phyloP scores from a whole-genome alignment of 176 grass and related monocot genomes.

The Rhynchospora tenuis region DNA sequence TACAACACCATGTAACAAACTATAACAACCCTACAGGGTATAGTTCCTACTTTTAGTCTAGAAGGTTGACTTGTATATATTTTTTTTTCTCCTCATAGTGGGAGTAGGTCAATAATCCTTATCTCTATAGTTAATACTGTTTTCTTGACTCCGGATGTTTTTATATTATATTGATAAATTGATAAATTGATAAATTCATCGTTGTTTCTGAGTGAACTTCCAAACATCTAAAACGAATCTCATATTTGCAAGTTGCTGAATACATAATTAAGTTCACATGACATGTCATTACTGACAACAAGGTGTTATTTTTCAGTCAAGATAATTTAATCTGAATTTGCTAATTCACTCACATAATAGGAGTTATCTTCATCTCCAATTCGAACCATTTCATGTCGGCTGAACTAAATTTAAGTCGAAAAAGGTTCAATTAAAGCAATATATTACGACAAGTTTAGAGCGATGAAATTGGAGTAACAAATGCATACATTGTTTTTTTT shows the following conservation, averaged over 20 bases:
- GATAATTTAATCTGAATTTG: no score
- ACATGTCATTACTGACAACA: not conserved
- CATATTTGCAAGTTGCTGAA: not conserved
- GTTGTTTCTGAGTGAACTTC: not conserved
- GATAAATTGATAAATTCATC: not conserved
- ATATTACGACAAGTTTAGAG: no score
- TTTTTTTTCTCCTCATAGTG: not conserved
- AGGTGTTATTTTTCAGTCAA: not conserved
- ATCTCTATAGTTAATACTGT: not conserved
- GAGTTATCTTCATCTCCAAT: no score
- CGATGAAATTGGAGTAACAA: no score
- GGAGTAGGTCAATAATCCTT: not conserved
- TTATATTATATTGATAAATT: not conserved
- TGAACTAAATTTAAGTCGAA: no score
- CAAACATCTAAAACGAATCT: not conserved
- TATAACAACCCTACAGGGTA: not conserved
- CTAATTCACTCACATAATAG: no score
- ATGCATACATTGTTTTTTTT: no score
- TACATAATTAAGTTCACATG: not conserved
- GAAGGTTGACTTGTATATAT: slow-evolving; percentile 5
- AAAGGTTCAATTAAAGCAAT: no score
- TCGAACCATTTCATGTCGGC: no score
- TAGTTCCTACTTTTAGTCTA: not conserved
- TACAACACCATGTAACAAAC: not conserved
- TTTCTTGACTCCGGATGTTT: not conserved